A percentile compares a stretch with the other conserved stretches of the same genome.
Evolutionary conservation across 2,329 filamentous ascomycete species (phyloP).

Genomic region (Gaeumannomyces tritici): DNA sequence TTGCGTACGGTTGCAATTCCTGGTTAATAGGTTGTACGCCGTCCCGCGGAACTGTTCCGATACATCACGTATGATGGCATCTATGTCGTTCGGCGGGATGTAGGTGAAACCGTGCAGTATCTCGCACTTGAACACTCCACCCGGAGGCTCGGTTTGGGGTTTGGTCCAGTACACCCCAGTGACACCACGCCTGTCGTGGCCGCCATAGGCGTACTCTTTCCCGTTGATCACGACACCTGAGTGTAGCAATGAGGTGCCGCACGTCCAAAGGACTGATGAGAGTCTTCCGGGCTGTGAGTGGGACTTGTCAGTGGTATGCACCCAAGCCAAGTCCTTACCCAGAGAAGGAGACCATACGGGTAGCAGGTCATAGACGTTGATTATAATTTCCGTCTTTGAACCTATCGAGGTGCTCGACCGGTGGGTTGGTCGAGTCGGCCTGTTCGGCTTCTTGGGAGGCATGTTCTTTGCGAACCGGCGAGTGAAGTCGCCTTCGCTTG

Average conservation of each 20-base stretch:
- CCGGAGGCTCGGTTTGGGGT: constrained; percentile 62
- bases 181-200: constrained; percentile 59
- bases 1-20: constrained; percentile 64
- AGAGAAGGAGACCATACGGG: constrained; percentile 41
- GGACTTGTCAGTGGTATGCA: constrained; percentile 4
- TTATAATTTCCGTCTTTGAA: constrained; percentile 58
- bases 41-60: constrained; percentile 67
- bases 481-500: not conserved
- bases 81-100: constrained; percentile 58
- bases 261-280: constrained; percentile 66
- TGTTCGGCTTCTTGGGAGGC: constrained; percentile 32
- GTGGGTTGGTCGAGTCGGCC: constrained; percentile 31
- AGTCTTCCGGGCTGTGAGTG: constrained; percentile 55
- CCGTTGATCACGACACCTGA: constrained; percentile 75
- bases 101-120: constrained; percentile 75
- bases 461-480: constrained; percentile 14
- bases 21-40: constrained; percentile 70
- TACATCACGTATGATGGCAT: constrained; percentile 56
- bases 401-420: constrained; percentile 59
- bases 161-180: constrained; percentile 81
- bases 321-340: not conserved
- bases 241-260: constrained; percentile 71
- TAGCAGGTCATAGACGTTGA: constrained; percentile 71
- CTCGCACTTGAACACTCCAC: constrained; percentile 65
- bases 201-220: constrained; percentile 77